Conservation (phyloP, 2,329 filamentous ascomycete species). For the Ophidiomyces ophidiicola region DNA sequence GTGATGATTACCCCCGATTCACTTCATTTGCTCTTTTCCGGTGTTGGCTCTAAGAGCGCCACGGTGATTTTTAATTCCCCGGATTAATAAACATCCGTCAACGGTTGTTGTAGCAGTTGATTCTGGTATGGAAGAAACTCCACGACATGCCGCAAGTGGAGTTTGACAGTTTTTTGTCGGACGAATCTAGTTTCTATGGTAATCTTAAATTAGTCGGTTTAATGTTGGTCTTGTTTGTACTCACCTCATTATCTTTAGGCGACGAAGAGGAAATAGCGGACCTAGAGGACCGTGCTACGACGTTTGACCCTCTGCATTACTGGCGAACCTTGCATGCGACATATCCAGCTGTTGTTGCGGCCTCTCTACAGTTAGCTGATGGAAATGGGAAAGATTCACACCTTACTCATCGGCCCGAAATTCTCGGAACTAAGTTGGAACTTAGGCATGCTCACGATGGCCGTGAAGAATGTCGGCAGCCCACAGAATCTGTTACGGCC, state of each 20-base stretch:
- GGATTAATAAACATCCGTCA: too few species aligned
- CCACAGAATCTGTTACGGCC: slow-evolving; percentile 51
- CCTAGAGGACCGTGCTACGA: slow-evolving; percentile 41
- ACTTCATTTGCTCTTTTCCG: too few species aligned
- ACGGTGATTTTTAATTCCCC: too few species aligned
- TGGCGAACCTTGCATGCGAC: slow-evolving; percentile 29
- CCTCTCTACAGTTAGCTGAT: slow-evolving; percentile 6
- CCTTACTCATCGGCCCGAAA: background rate
- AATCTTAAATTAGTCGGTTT: slow-evolving; percentile 5
- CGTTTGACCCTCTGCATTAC: slow-evolving; percentile 43
- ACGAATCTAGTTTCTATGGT: slow-evolving; percentile 38
- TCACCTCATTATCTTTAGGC: slow-evolving; percentile 34
- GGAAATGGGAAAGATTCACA: background rate
- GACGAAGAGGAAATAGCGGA: slow-evolving; percentile 39
- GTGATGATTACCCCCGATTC: too few species aligned
- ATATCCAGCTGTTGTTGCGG: slow-evolving; percentile 26
- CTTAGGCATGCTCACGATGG: slow-evolving; percentile 14
- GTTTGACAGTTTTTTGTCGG: slow-evolving; percentile 27
- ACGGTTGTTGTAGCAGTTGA: too few species aligned
- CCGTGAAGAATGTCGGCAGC: slow-evolving; percentile 35
- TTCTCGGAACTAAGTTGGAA: slow-evolving; percentile 9
- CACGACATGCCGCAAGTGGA: background rate
- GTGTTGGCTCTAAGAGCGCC: too few species aligned
- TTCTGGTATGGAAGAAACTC: too few species aligned
- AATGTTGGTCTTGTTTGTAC: background rate